Base-by-base conservation (phyloP, 2,329 filamentous ascomycete genomes). In the Fusarium tuaranense region DNA sequence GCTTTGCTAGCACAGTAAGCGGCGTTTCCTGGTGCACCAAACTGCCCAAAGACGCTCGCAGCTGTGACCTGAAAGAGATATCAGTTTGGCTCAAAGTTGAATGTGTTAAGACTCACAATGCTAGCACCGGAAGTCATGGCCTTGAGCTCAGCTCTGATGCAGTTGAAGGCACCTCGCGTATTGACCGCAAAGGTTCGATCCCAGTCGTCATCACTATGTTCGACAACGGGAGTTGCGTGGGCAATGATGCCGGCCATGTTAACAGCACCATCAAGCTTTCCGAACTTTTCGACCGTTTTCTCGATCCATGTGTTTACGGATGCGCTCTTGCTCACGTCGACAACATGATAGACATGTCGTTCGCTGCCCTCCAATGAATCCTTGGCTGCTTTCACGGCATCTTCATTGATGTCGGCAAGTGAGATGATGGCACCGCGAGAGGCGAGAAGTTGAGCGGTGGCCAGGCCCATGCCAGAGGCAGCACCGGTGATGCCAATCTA, bases 111-210 rank as follows among this genome's bases (percentile, higher is more conserved):
- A 20, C 67, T 34, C 22, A 77, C 73, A 5, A 77, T 77, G 22
- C 75, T 76, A 2, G 67, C 70, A 0, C 75, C 71, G 79, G 83
- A 30, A 82, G 80, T 68, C 67, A 14, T 77, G 1, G 53, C 80
- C 74, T 79, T 81, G 13, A 90, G 68, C 75, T 90, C 78, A n/a
- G 86, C 85, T 18, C 86, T 80, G 68, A 90, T 69, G 68, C 86
- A 88, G 60, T 88, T 85, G 79, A 89, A 87, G 32, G 86, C 79
- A 7, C 88, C 88, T 9, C 78, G 83, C 9, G 84, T 68, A 73
- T 89, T 88, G 12, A 88, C 84, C 2, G 78, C 74, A 63, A 88
- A 77, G 18, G 85, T 79, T 32, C 78, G 78, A 46, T 85, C 81
- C 85, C 84, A 88, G 25, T 84, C 81, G 16, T 81, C 79, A 59